These are phyloP conservation scores for Trypanosoma cruzi DNA, from an alignment of 208 protist species.

Conservation along the genomic window DNA sequence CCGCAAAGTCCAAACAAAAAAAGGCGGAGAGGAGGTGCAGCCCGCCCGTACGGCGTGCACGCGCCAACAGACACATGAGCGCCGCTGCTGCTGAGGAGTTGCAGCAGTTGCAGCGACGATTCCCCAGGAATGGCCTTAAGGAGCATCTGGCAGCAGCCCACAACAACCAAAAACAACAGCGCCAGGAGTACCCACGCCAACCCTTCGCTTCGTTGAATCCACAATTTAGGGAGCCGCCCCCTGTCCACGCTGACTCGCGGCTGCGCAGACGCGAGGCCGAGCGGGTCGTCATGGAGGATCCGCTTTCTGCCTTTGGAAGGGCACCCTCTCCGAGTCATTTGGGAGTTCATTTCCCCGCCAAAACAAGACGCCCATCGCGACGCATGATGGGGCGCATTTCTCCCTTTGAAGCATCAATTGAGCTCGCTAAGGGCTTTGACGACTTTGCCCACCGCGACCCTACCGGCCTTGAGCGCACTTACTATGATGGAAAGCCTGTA, in stretches of 20 bases:
- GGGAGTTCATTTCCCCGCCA: background rate
- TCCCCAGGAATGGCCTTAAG: background rate
- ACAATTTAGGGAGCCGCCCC: background rate
- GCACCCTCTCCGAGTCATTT: background rate
- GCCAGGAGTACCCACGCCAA: background rate
- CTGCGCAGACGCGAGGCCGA: background rate
- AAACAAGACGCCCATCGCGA: background rate
- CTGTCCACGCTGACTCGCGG: background rate
- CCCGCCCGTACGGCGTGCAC: background rate
- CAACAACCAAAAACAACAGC: background rate
- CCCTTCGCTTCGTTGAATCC: background rate
- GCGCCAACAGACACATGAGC: background rate
- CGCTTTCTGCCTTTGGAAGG: background rate
- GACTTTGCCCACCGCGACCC: constrained; percentile 1
- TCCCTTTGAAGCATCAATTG: constrained; percentile 16
- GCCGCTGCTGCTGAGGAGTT: background rate
- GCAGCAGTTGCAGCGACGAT: background rate
- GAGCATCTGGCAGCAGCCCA: background rate
- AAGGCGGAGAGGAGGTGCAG: background rate
- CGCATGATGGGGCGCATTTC: background rate
- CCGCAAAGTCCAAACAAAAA: background rate
- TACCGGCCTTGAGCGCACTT: constrained; percentile 17
- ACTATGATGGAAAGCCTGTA: constrained; percentile 25
- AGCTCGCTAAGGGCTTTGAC: constrained; percentile 7
- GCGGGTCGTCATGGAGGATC: constrained; percentile 3